These are phyloP conservation scores for Ganoderma meredithae DNA, from an alignment of 1,284 basidiomycete genomes.

Conservation along the genomic window DNA sequence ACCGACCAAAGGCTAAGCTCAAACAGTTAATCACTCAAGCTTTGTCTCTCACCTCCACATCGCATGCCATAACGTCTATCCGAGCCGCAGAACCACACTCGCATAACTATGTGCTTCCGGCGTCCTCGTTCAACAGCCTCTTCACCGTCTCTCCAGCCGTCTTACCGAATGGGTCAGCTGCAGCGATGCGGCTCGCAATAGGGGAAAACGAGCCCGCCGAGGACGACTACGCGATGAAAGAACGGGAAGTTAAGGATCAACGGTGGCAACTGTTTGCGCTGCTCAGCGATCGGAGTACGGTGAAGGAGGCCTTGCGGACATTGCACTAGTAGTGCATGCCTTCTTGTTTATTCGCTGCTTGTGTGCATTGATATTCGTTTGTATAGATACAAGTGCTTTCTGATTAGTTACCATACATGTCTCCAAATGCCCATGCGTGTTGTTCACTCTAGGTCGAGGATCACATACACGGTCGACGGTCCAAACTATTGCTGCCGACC, in stretches of 20 bases:
- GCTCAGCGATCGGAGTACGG: constrained; percentile 74
- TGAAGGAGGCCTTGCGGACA: constrained; percentile 64
- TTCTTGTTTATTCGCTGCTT: background rate
- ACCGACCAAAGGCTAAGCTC: constrained; percentile 66
- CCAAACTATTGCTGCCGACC: background rate
- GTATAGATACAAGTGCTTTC: background rate
- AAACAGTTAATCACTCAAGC: constrained; percentile 84
- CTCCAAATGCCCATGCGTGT: background rate
- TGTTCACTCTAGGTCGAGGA: background rate
- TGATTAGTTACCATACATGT: background rate
- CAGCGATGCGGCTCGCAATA: constrained; percentile 70
- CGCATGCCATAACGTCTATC: constrained; percentile 79
- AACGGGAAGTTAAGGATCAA: constrained; percentile 70
- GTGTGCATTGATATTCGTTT: constrained; percentile 8
- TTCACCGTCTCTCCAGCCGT: constrained; percentile 81
- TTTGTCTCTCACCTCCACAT: constrained; percentile 75
- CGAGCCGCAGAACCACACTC: constrained; percentile 61
- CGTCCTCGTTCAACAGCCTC: constrained; percentile 75
- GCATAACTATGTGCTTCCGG: constrained; percentile 62
- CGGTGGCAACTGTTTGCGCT: constrained; percentile 79
- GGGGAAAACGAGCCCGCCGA: constrained; percentile 65
- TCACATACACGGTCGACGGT: background rate
- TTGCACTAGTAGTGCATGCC: constrained; percentile 22
- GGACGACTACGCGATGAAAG: constrained; percentile 62
- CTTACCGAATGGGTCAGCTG: constrained; percentile 77